A percentile compares a stretch with the other conserved stretches of the same genome.
phyloP scores from a whole-genome alignment of 306 rosid genomes.

The Clitoria ternatea region DNA sequence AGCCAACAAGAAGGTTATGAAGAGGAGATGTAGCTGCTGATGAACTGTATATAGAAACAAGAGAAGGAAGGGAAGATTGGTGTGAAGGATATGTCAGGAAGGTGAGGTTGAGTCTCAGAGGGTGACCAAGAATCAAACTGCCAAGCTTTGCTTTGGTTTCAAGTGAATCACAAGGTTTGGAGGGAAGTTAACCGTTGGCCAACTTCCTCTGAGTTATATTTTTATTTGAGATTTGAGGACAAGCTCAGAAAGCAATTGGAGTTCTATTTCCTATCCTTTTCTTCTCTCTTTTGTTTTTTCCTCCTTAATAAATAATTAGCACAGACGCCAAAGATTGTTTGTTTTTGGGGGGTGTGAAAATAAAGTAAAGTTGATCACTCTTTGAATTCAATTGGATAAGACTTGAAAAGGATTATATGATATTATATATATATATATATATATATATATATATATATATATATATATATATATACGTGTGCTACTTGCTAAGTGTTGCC shows the following conservation, averaged over 20 bases:
- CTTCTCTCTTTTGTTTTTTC: not conserved
- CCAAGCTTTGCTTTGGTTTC: slow-evolving; percentile 59
- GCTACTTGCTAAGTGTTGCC: not conserved
- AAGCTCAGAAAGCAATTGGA: slow-evolving; percentile 44
- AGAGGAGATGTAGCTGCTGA: not conserved
- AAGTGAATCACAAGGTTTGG: slow-evolving; percentile 71
- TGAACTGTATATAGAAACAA: slow-evolving; percentile 40
- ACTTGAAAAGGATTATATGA: slow-evolving; percentile 35
- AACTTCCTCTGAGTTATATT: slow-evolving; percentile 48
- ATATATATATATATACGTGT: slow-evolving; percentile 4
- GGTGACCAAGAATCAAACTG: slow-evolving; percentile 76
- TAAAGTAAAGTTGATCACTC: slow-evolving; percentile 13
- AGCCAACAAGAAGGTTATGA: slow-evolving; percentile 17
- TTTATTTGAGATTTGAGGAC: slow-evolving; percentile 48
- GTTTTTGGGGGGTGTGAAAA: not conserved
- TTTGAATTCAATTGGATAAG: slow-evolving; percentile 40
- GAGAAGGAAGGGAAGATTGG: slow-evolving; percentile 30
- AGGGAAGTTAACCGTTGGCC: slow-evolving; percentile 90
- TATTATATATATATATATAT: too few species aligned
- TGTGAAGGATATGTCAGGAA: slow-evolving; percentile 51
- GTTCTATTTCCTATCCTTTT: slow-evolving; percentile 32
- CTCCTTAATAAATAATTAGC: slow-evolving; percentile 5
- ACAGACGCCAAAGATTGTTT: not conserved
- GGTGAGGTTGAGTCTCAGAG: slow-evolving; percentile 79
- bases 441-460: too few species aligned